phyloP scores from a whole-genome alignment of 2,329 filamentous ascomycete species.

The Alternaria conjuncta region DNA sequence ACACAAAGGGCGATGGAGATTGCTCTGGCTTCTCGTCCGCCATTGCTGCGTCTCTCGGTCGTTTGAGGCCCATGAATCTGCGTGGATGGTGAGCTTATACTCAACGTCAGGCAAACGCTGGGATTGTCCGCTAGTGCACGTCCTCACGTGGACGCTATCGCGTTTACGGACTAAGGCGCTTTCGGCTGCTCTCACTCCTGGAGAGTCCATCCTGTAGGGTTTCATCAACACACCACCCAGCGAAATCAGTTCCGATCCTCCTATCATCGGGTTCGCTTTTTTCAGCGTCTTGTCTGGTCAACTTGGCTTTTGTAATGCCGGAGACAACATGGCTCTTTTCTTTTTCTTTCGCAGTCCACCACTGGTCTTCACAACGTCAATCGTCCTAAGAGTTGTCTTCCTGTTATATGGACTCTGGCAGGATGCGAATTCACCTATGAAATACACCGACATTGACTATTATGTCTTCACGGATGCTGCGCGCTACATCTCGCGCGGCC shows the following conservation, averaged over 20 bases:
- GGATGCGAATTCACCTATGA: constrained; percentile 87
- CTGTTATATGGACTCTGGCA: constrained; percentile 91
- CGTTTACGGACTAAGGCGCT: constrained; percentile 21
- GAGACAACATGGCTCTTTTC: constrained; percentile 32
- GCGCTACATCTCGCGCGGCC: constrained; percentile 71
- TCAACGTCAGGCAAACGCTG: constrained; percentile 32
- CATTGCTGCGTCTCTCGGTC: constrained; percentile 46
- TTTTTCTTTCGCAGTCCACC: constrained; percentile 43
- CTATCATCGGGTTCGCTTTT: not conserved
- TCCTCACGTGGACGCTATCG: constrained; percentile 29
- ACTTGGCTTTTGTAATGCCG: not conserved
- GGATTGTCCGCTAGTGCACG: constrained; percentile 23
- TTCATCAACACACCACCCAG: not conserved
- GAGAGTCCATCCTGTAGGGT: constrained; percentile 1
- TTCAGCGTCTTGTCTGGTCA: not conserved
- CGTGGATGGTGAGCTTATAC: constrained; percentile 9
- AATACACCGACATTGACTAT: constrained; percentile 99
- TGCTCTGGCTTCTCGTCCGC: constrained; percentile 40
- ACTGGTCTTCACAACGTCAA: constrained; percentile 53
- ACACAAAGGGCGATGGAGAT: constrained; percentile 54
- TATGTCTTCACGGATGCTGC: constrained; percentile 96
- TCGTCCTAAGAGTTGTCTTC: constrained; percentile 72
- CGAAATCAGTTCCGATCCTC: not conserved
- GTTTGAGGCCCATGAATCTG: constrained; percentile 37
- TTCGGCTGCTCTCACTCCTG: constrained; percentile 23